Evolutionary conservation across 176 grass and related monocot species (phyloP), one percentile per base, ranked within the genome.

Genomic region (Phyllostachys edulis): DNA sequence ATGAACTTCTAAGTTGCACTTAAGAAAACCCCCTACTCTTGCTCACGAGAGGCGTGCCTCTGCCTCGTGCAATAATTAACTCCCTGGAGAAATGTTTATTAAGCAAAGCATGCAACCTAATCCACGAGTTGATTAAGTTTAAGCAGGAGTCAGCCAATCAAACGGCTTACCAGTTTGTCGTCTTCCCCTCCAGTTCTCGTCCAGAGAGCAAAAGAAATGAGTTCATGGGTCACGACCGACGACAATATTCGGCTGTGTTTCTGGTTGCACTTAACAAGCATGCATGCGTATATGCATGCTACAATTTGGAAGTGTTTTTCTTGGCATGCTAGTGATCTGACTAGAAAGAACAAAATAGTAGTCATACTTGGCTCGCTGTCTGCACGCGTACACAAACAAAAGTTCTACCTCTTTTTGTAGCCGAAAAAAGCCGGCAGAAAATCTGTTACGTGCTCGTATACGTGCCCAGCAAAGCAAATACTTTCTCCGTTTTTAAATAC

Each of bases 381-480:
- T 24, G 15, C 46, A 10, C 29, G 38, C 26, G 26, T 60, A n/a
- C 26, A 41, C 5, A 13, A 17, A 81, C 7, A 16, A 7, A 52
- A 70, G 73, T 77, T 17, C 20, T 21, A 6, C 52, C 63, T 6
- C 5, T 32, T 69, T 81, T 18, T 40, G 42, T 69, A 77, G 64
- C 54, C 79, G 39, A 77, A 52, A 77, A 21, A 41, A 49, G 63
- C 77, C 37, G 16, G 69, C 79, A 50, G 63, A 82, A 80, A 87
- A 62, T 67, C 11, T 27, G 52, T 88, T 70, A 3, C 45, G 45
- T 13, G 12, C 45, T 15, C 20, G 1, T 27, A 10, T 56, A 73
- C 11, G 39, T 76, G 73, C 20, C 21, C 15, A 9, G 20, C 11
- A 56, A n/a, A 56, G 32, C 18, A 76, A 1, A 54, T 81, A n/a